Base-by-base conservation (phyloP, 441 rosid genomes). In the Erysimum cheiri region DNA sequence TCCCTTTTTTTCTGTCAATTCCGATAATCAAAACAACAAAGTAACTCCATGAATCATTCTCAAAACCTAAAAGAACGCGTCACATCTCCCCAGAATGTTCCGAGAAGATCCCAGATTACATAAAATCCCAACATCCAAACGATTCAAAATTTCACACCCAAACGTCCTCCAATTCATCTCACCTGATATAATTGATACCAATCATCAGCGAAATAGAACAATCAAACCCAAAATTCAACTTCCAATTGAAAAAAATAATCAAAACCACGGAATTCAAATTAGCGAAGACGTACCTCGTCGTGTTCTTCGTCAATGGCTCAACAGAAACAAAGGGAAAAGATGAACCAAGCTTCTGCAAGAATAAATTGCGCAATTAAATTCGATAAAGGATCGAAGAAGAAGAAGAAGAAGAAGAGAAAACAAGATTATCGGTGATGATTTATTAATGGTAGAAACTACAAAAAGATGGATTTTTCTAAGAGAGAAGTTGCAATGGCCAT, bases 181-280 rank as follows among this genome's bases (percentile, higher is more conserved):
- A 78, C 86, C 85, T 78, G 84, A 74, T 36, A 74, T 36, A 67
- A 67, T 78, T 58, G 57, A 74, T 32, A 48, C 76, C 53, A 75
- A 70, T 67, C 58, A 63, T 26, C 39, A 32, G 43, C 64, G 46
- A 61, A 77, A 73, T 22, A 57, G 56, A 67, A 55, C 28, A 69
- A 72, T 66, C 44, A 46, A 69, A 74, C 60, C 73, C 50, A 44
- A 54, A 3, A 53, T 26, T 59, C n/a, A 40, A 50, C 24, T 59
- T 40, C 28, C 15, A 6, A 55, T 12, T 50, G 1, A 1, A 3
- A 26, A 8, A 32, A 26, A 48, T 60, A 37, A 2, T 4, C 5
- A 24, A 49, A 47, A 50, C 7, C 12, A 60, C 28, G n/a, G 35
- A 72, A 50, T 71, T 59, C 22, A 47, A 59, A 78, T 64, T 36